Base-by-base conservation (phyloP, 257 asterid genomes). In the Eucommia ulmoides region DNA sequence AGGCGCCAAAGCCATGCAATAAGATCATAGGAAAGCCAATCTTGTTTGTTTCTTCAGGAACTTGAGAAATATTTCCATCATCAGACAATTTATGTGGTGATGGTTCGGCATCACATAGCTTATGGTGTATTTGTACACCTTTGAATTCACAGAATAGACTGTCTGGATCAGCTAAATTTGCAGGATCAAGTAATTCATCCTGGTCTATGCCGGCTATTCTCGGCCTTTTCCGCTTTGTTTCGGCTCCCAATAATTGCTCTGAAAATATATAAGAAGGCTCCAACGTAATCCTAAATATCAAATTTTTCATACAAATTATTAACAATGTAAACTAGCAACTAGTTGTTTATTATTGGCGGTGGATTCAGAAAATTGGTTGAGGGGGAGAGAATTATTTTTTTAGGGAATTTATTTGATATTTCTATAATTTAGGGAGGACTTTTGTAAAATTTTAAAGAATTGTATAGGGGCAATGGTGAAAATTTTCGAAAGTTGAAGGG, bases 1-100 rank as follows among this genome's bases (percentile, higher is more conserved):
- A 89, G 69, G 98, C 93, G 60, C 96, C 98, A 69, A 89, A 85
- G 3, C 98, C 98, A 55, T 89, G 98, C 67, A 89, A 60, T 68
- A 89, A 58, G 64, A 89, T 76, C 74, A 85, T 66, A n/a, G 98
- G 96, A 66, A 75, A 61, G 20, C 62, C 57, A 49, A 64, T 33
- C 63, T 58, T 57, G 55, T 66, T 72, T 24, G 55, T 58, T 44
- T 23, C 29, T 33, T 33, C 23, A 63, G 63, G 54, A 41, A 69
- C 50, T 52, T 51, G 69, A 24, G 77, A 53, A 61, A 56, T 25
- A 2, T 57, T 51, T 35, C 54, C 71, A 52, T 74, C 71, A 29
- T 46, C 51, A 2, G 46, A 55, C 26, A 55, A 15, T 58, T 67
- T 69, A 25, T 72, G 21, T 49, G 58, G 61, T 15, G 59, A 53